A percentile compares a stretch with the other conserved stretches of the same genome.
Conservation (phyloP, 2,329 filamentous ascomycete genomes). For the Epichloe bromicola region DNA sequence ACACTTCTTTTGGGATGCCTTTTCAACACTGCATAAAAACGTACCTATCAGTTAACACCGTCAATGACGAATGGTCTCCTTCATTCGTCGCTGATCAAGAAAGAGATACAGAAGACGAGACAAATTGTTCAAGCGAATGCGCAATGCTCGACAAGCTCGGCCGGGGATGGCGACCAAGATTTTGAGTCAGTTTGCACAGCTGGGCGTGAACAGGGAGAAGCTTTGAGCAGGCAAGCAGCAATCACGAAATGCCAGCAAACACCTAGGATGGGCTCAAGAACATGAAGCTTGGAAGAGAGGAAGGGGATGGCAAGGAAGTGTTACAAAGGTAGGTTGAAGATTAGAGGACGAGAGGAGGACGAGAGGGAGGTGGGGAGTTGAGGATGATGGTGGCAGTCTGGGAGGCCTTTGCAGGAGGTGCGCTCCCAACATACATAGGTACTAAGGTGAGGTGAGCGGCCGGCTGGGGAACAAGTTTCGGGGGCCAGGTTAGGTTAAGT, state of each 20-base stretch:
- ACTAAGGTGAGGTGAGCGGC: too few relatives aligned
- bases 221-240: conserved; percentile 6
- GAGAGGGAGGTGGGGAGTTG: neutral
- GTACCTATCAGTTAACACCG: conserved; percentile 21
- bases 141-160: conserved; percentile 5
- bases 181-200: neutral
- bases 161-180: conserved; percentile 7
- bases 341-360: conserved; percentile 3
- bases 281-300: neutral
- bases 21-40: conserved; percentile 2
- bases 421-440: conserved; percentile 1
- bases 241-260: conserved; percentile 1
- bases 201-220: neutral
- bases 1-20: neutral
- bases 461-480: neutral
- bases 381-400: neutral
- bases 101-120: neutral
- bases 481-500: neutral
- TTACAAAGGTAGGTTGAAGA: neutral
- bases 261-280: conserved; percentile 5
- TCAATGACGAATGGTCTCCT: conserved; percentile 11
- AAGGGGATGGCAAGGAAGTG: neutral
- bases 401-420: neutral
- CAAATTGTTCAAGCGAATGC: conserved; percentile 1
- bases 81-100: neutral